Percentiles rank a stretch among this genome's conserved stretches.
Conservation (phyloP, 495 filamentous ascomycete genomes). For the Xylaria nigripes region DNA sequence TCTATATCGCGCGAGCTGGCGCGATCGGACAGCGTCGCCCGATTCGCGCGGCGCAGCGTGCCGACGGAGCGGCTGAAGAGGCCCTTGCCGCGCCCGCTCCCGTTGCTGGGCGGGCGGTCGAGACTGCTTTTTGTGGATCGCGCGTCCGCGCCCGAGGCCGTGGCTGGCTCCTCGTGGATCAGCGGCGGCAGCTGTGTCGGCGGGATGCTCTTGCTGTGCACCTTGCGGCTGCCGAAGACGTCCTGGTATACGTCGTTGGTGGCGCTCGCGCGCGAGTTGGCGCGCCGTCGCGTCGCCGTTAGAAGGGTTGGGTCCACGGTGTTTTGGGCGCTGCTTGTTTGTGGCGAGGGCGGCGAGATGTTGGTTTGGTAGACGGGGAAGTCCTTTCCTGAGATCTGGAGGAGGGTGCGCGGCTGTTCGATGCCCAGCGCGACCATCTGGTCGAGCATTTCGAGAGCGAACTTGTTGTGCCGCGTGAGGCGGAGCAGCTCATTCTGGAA, state of each 20-base stretch:
- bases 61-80: slow-evolving; percentile 8
- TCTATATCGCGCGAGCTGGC: slow-evolving; percentile 1
- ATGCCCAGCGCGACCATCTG: slow-evolving; percentile 77
- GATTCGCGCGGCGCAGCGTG: slow-evolving; percentile 5
- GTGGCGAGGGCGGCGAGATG: slow-evolving; percentile 27
- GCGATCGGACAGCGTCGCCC: background rate
- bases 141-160: slow-evolving; percentile 6
- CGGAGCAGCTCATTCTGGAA: slow-evolving; percentile 87
- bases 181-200: slow-evolving; percentile 15
- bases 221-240: slow-evolving; percentile 20
- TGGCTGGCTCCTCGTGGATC: slow-evolving; percentile 18
- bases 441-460: slow-evolving; percentile 88
- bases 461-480: slow-evolving; percentile 85
- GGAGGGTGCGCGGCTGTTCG: slow-evolving; percentile 73
- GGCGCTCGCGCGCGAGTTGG: slow-evolving; percentile 17
- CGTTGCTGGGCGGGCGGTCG: slow-evolving; percentile 12
- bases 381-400: slow-evolving; percentile 50
- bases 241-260: slow-evolving; percentile 23
- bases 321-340: slow-evolving; percentile 12
- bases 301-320: slow-evolving; percentile 20
- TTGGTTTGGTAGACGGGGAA: slow-evolving; percentile 43
- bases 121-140: slow-evolving; percentile 8
- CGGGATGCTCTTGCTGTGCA: slow-evolving; percentile 12
- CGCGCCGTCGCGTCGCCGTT: slow-evolving; percentile 21
- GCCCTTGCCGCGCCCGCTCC: slow-evolving; percentile 10